Base-by-base conservation (phyloP, 257 asterid species). In the Rehmannia glutinosa region DNA sequence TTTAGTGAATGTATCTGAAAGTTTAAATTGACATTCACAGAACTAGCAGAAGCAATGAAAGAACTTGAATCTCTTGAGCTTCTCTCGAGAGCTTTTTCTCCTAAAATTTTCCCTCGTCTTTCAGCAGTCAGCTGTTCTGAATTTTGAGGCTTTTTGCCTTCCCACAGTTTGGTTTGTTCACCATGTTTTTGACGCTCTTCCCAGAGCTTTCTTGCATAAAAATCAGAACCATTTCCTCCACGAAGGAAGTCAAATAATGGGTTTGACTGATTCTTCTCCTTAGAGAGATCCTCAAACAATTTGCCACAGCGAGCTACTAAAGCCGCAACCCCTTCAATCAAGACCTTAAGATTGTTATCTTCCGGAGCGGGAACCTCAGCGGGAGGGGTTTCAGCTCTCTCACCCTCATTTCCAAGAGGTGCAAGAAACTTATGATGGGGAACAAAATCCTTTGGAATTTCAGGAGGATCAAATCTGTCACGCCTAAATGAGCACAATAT, bases 281-380 rank as follows among this genome's bases (percentile, higher is more conserved):
- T 82, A 35, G 90, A 87, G 62, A 91, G 96, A 79, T 93, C 96
- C 86, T 93, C 99, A 43, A 90, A 89, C 77, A 93, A 84, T 71
- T 82, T 85, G 19, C 99, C 97, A 63, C 95, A 91, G 57, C 97
- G 99, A 73, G 92, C 92, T 38, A 93, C 99, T 75, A 93, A 79
- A 66, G 88, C 80, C 70, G 99, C 97, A 71, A 93, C 86, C 61
- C 99, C 99, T 75, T 93, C 99, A 64, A 93, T 91, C 81, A 88
- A 77, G 79, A 90, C 82, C 75, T 80, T 90, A 62, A 90, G 91
- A 72, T 78, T 79, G 83, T 78, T 82, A 77, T 90, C 95, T 74
- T 82, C 95, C 2, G 97, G 97, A 60, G 89, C 86, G 54, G 91
- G 77, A 72, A 82, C 88, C 77, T 88, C 92, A 2, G 89, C 84